These are phyloP conservation scores for Eimeria acervulina DNA, from an alignment of 169 alveolate genomes.

Conservation along the genomic window DNA sequence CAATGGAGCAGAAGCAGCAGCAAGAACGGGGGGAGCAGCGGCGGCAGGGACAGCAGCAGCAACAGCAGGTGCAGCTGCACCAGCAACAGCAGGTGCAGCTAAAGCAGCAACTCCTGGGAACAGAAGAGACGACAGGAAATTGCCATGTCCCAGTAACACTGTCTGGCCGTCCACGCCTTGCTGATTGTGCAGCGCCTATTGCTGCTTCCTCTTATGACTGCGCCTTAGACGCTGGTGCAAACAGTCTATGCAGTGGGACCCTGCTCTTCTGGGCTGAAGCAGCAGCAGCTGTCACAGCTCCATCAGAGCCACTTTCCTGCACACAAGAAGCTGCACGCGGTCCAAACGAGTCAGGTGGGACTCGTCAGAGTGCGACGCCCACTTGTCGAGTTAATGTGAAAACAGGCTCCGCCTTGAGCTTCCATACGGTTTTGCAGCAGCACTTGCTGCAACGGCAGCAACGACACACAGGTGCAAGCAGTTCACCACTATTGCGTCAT, in stretches of 20 bases:
- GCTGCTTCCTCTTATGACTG: not conserved
- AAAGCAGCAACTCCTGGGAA: not conserved
- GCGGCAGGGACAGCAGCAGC: not conserved
- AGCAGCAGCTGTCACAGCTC: not conserved
- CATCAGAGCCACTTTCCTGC: not conserved
- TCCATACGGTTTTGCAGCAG: conserved; percentile 2
- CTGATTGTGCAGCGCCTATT: not conserved
- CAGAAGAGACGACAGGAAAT: not conserved
- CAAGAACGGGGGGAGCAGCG: not conserved
- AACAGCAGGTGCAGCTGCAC: not conserved
- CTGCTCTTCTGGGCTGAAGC: conserved; percentile 9
- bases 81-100: conserved; percentile 17
- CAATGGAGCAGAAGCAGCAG: conserved; percentile 14
- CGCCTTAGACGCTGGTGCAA: not conserved
- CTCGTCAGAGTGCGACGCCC: not conserved
- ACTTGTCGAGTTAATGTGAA: not conserved
- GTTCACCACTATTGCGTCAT: conserved; percentile 22
- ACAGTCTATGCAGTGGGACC: not conserved
- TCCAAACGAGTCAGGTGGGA: not conserved
- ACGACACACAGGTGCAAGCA: conserved; percentile 1
- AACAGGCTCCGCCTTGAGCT: not conserved
- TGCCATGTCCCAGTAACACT: not conserved
- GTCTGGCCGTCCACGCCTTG: not conserved
- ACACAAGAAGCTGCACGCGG: not conserved
- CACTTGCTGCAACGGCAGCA: conserved; percentile 41